Percentiles rank a stretch among this genome's conserved stretches.
These are phyloP conservation scores for Yamadazyma triangularis DNA, from an alignment of 1,139 yeast genomes.

Conservation along the genomic window DNA sequence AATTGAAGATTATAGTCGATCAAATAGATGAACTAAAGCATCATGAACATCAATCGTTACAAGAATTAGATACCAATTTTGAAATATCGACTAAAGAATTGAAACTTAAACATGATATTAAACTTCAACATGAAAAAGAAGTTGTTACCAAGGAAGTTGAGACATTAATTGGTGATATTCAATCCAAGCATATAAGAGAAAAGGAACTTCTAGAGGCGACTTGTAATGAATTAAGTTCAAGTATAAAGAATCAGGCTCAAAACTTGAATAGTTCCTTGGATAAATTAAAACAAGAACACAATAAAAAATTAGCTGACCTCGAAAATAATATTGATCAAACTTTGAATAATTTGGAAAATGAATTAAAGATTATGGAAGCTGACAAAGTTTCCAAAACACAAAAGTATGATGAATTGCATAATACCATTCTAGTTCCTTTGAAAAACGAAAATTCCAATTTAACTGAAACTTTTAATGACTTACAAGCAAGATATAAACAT, in stretches of 20 bases:
- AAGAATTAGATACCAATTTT: slow-evolving; percentile 28
- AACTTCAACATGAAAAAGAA: slow-evolving; percentile 34
- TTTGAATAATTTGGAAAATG: slow-evolving; percentile 12
- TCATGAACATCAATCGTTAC: slow-evolving; percentile 23
- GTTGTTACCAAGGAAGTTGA: slow-evolving; percentile 32
- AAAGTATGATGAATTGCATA: slow-evolving; percentile 1
- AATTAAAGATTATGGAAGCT: slow-evolving; percentile 10
- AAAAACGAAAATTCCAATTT: slow-evolving; percentile 4
- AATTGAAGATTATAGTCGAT: slow-evolving; percentile 16
- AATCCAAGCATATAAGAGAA: slow-evolving; percentile 4
- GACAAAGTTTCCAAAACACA: slow-evolving; percentile 6
- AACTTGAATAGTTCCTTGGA: slow-evolving; percentile 21
- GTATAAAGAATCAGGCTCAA: slow-evolving; percentile 10
- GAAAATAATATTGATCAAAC: slow-evolving; percentile 19
- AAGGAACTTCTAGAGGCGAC: slow-evolving; percentile 4
- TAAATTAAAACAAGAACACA: slow-evolving; percentile 24
- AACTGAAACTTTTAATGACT: slow-evolving; percentile 4
- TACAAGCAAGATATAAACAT: slow-evolving; percentile 11
- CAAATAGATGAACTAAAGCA: slow-evolving; percentile 27
- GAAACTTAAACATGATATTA: slow-evolving; percentile 28
- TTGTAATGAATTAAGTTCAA: slow-evolving; percentile 4
- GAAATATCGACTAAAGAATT: slow-evolving; percentile 31
- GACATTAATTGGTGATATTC: slow-evolving; percentile 17
- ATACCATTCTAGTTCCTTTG: slow-evolving; percentile 4
- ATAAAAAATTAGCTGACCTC: slow-evolving; percentile 15